Conservation (phyloP, 1,284 basidiomycete species). For the Mycena citricolor region DNA sequence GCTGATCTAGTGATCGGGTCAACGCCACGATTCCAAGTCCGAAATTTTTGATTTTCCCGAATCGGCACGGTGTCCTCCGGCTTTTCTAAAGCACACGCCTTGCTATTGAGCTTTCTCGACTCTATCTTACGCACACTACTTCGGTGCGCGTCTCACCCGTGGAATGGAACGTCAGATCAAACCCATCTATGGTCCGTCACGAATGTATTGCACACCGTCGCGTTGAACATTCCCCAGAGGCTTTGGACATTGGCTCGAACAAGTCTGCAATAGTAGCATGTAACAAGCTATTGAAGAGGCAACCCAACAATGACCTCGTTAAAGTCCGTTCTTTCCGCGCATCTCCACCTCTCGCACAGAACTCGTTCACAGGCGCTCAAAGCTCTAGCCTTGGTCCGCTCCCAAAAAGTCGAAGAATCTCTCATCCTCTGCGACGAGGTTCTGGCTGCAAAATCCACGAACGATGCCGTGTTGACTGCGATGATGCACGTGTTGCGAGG, state of each 20-base stretch:
- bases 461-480: conserved; percentile 70
- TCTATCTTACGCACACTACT: conserved; percentile 14
- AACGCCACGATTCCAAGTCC: no score
- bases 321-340: conserved; percentile 48
- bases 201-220: conserved; percentile 3
- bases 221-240: conserved; percentile 49
- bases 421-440: conserved; percentile 78
- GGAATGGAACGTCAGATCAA: conserved; percentile 75
- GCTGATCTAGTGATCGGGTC: no score
- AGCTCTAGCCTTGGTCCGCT: conserved; percentile 77
- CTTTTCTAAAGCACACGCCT: no score
- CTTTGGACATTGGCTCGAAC: conserved; percentile 80
- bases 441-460: conserved; percentile 62
- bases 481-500: conserved; percentile 79
- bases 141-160: no score
- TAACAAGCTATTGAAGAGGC: conserved; percentile 82
- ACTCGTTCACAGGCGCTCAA: conserved; percentile 65
- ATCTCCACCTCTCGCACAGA: conserved; percentile 13
- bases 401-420: conserved; percentile 80
- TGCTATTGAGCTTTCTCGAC: no score
- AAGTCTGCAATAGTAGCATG: conserved; percentile 81
- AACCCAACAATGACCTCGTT: conserved; percentile 68
- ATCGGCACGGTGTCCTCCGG: no score
- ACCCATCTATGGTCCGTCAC: conserved; percentile 68
- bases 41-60: no score